Percentiles rank a stretch among this genome's conserved stretches.
phyloP scores from a whole-genome alignment of 2,329 filamentous ascomycete genomes.

The Biscogniauxia mediterranea region DNA sequence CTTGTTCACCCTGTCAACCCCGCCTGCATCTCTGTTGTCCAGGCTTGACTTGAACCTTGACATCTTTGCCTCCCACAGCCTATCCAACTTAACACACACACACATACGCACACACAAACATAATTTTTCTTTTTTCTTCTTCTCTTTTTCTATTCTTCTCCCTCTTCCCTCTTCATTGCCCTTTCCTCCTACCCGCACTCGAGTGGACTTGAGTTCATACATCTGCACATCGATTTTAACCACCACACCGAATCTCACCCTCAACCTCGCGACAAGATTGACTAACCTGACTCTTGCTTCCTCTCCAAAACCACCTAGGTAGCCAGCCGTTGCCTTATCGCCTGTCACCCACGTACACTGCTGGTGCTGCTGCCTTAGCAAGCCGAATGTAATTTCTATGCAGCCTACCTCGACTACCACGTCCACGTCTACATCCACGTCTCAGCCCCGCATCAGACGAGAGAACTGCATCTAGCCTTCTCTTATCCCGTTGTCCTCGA shows the following conservation, averaged over 20 bases:
- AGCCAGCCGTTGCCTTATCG: neutral
- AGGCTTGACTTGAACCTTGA: neutral
- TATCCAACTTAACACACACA: neutral
- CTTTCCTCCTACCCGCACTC: neutral
- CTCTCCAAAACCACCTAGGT: neutral
- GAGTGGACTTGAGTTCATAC: conserved; percentile 1
- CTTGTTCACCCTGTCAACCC: neutral
- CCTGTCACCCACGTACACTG: neutral
- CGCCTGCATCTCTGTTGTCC: too few species aligned
- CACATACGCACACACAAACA: neutral
- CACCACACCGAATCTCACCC: too few species aligned
- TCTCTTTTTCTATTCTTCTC: conserved; percentile 2
- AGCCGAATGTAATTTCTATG: neutral
- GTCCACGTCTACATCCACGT: conserved; percentile 1
- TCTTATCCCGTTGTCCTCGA: conserved; percentile 26
- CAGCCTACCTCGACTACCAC: conserved; percentile 1
- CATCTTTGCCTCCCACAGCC: neutral
- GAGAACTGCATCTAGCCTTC: conserved; percentile 15
- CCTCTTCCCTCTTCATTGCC: conserved; percentile 10
- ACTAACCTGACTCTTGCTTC: neutral
- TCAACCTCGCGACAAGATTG: neutral
- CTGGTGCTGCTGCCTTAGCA: neutral
- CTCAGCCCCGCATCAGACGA: conserved; percentile 8
- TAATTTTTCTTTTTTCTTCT: neutral
- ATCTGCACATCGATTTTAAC: too few species aligned